Conservation (phyloP, 257 asterid species). For the Cynanchum wilfordii region DNA sequence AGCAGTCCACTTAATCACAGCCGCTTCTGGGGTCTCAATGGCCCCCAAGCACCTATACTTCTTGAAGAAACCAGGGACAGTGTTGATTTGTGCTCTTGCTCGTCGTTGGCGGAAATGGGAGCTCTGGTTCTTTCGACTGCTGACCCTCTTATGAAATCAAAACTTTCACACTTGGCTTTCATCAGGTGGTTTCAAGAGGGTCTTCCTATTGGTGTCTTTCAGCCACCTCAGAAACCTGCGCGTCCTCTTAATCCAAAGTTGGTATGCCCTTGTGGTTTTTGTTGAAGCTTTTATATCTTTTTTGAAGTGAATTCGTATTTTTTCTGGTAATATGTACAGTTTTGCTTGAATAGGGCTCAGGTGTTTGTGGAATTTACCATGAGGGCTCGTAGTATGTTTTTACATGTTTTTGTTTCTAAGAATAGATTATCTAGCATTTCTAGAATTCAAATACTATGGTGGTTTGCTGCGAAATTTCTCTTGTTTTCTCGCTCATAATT, state of each 20-base stretch:
- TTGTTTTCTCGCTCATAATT: background rate
- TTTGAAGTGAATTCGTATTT: background rate
- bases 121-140: slow-evolving; percentile 59
- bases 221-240: slow-evolving; percentile 62
- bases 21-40: slow-evolving; percentile 76
- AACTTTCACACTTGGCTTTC: slow-evolving; percentile 73
- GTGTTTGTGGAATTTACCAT: slow-evolving; percentile 4
- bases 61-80: slow-evolving; percentile 8
- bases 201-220: slow-evolving; percentile 60
- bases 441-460: background rate
- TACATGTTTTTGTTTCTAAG: background rate
- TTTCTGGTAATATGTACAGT: background rate
- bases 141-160: slow-evolving; percentile 68
- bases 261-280: slow-evolving; percentile 29
- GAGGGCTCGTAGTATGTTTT: background rate
- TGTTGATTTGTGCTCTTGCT: slow-evolving; percentile 29
- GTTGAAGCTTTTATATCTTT: background rate
- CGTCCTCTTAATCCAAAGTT: slow-evolving; percentile 71
- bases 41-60: slow-evolving; percentile 33
- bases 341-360: background rate
- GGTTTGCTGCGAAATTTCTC: background rate
- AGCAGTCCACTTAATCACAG: slow-evolving; percentile 50
- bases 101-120: slow-evolving; percentile 88
- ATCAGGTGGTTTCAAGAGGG: slow-evolving; percentile 55
- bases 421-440: background rate